These are phyloP conservation scores for Lentinula sp. DNA, from an alignment of 768 basidiomycete species.

Conservation along the genomic window DNA sequence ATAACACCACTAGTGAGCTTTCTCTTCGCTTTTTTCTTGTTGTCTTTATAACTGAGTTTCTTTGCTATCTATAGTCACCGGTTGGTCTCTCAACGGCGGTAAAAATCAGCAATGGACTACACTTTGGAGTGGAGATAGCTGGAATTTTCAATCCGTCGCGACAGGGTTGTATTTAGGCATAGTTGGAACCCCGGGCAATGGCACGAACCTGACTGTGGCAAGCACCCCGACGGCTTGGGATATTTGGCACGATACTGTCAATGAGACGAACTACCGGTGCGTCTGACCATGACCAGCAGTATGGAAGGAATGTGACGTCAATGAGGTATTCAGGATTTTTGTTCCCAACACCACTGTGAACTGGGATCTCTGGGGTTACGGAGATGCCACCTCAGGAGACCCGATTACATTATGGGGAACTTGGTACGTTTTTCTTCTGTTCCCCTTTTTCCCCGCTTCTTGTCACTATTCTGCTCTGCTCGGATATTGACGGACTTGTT, in stretches of 20 bases:
- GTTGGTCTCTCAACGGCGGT: conserved; percentile 35
- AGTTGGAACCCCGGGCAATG: conserved; percentile 32
- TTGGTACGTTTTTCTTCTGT: conserved; percentile 30
- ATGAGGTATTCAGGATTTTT: conserved; percentile 26
- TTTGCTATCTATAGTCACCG: conserved; percentile 35
- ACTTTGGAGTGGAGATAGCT: conserved; percentile 29
- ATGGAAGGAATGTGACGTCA: neutral
- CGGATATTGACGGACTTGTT: neutral
- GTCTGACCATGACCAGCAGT: conserved; percentile 8
- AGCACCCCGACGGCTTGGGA: conserved; percentile 38
- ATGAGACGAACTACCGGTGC: conserved; percentile 36
- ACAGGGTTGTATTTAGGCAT: conserved; percentile 36
- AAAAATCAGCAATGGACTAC: conserved; percentile 55
- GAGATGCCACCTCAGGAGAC: conserved; percentile 37
- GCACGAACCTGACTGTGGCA: conserved; percentile 31
- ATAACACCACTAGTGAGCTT: conserved; percentile 38
- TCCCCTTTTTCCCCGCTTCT: neutral
- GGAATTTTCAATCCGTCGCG: conserved; percentile 35
- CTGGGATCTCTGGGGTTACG: conserved; percentile 42
- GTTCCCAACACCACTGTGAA: conserved; percentile 36
- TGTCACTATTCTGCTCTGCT: neutral
- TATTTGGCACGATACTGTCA: conserved; percentile 38
- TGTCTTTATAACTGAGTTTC: neutral
- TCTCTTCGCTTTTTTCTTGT: neutral
- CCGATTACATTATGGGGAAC: conserved; percentile 40